phyloP scores from a whole-genome alignment of 495 filamentous ascomycete genomes.

The Glonium stellatum region DNA sequence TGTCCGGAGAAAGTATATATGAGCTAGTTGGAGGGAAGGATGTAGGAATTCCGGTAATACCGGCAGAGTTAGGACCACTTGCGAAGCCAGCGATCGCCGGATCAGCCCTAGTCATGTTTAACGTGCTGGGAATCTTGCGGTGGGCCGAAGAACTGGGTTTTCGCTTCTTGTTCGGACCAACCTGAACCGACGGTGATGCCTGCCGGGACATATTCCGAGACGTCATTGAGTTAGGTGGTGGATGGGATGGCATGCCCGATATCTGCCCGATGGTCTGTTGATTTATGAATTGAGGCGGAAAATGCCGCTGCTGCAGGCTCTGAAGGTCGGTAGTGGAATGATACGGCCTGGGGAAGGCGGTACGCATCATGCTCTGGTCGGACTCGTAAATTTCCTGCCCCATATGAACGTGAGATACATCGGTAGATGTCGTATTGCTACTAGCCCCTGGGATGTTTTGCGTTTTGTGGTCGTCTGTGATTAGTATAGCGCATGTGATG shows the following conservation, averaged over 20 bases:
- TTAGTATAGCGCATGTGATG: slow-evolving; percentile 83
- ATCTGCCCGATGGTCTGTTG: neutral
- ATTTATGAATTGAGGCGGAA: neutral
- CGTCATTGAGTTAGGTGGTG: slow-evolving; percentile 28
- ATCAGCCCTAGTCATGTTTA: slow-evolving; percentile 76
- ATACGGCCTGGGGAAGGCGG: slow-evolving; percentile 28
- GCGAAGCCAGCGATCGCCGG: slow-evolving; percentile 5
- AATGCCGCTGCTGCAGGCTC: slow-evolving; percentile 36
- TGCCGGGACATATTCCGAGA: slow-evolving; percentile 63
- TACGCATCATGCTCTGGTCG: neutral
- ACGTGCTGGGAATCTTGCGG: slow-evolving; percentile 55
- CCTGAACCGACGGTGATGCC: slow-evolving; percentile 58
- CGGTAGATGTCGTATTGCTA: neutral
- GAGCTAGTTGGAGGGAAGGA: slow-evolving; percentile 26
- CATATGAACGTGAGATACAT: neutral
- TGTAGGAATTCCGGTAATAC: slow-evolving; percentile 13
- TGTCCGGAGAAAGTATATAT: neutral
- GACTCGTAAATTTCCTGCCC: neutral
- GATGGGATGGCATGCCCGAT: neutral
- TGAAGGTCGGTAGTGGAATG: slow-evolving; percentile 49
- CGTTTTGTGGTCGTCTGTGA: slow-evolving; percentile 96
- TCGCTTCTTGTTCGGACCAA: slow-evolving; percentile 62
- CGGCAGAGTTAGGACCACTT: slow-evolving; percentile 11
- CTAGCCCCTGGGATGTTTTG: slow-evolving; percentile 38
- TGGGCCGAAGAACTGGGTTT: slow-evolving; percentile 56